A percentile compares a stretch with the other conserved stretches of the same genome.
Evolutionary conservation across 768 basidiomycete species (phyloP).

Genomic region (Punctularia strigosozonata): DNA sequence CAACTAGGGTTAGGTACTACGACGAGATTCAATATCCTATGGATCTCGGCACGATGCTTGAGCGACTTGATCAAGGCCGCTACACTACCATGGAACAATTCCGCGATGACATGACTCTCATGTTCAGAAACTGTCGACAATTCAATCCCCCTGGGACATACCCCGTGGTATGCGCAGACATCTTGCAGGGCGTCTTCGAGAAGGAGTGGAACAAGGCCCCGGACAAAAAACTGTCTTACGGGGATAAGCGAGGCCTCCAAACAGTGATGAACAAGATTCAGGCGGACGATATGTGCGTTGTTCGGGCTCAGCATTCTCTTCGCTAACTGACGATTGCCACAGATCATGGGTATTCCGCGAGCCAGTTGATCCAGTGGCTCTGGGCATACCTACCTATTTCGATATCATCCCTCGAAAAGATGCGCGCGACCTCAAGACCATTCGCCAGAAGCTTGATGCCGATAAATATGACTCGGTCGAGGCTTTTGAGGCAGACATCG

Average conservation of each 20-base stretch:
- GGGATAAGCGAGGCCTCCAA: slow-evolving; percentile 72
- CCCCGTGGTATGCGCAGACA: slow-evolving; percentile 59
- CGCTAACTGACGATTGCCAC: slow-evolving; percentile 4
- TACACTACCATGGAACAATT: slow-evolving; percentile 81
- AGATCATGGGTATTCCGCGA: slow-evolving; percentile 74
- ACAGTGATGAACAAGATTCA: slow-evolving; percentile 56
- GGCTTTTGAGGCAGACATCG: slow-evolving; percentile 74
- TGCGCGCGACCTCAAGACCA: slow-evolving; percentile 77
- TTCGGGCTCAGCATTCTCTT: background rate
- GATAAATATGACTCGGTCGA: slow-evolving; percentile 76
- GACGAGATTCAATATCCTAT: slow-evolving; percentile 88
- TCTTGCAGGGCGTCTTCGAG: slow-evolving; percentile 64
- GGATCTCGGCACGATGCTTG: slow-evolving; percentile 79
- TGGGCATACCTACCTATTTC: slow-evolving; percentile 82
- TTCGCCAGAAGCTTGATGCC: slow-evolving; percentile 66
- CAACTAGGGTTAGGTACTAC: slow-evolving; percentile 50
- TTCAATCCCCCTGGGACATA: slow-evolving; percentile 84
- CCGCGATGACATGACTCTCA: slow-evolving; percentile 65
- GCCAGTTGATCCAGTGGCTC: slow-evolving; percentile 77
- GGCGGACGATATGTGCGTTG: slow-evolving; percentile 54
- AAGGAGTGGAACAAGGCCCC: slow-evolving; percentile 77
- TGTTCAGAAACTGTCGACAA: slow-evolving; percentile 81
- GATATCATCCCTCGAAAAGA: slow-evolving; percentile 77
- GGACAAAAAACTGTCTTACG: slow-evolving; percentile 61
- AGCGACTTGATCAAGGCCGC: slow-evolving; percentile 50